These are phyloP conservation scores for Hypoxylon rubiginosum DNA, from an alignment of 2,329 filamentous ascomycete species.

Conservation along the genomic window DNA sequence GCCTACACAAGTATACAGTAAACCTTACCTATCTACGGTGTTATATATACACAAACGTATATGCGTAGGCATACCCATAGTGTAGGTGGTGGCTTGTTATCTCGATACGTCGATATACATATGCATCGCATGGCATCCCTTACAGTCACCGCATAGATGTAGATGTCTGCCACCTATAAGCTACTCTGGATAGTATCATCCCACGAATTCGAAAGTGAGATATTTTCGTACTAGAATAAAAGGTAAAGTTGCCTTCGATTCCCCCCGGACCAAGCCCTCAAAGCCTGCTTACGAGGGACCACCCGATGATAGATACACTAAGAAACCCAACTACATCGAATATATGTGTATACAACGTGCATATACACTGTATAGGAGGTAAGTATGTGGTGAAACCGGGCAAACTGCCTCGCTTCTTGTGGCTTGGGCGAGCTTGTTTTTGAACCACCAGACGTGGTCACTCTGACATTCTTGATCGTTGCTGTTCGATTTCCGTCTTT, in stretches of 20 bases:
- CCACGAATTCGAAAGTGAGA: background rate
- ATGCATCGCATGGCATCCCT: background rate
- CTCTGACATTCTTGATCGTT: slow-evolving; percentile 23
- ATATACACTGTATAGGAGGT: slow-evolving; percentile 20
- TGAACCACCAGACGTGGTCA: background rate
- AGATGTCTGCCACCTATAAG: background rate
- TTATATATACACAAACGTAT: no score
- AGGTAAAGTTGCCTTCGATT: background rate
- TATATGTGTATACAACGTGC: slow-evolving; percentile 7
- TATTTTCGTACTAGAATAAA: background rate
- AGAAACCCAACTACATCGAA: background rate
- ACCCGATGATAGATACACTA: background rate
- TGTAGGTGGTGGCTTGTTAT: no score
- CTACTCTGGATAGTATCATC: background rate
- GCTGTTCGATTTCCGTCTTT: slow-evolving; percentile 13
- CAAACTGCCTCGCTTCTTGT: slow-evolving; percentile 10
- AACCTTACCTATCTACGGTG: no score
- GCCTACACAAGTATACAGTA: no score
- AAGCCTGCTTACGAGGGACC: slow-evolving; percentile 1
- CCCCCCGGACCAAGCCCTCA: background rate
- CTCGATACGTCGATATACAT: background rate
- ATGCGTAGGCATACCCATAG: no score
- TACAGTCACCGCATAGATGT: background rate
- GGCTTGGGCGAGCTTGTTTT: slow-evolving; percentile 13
- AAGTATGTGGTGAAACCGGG: slow-evolving; percentile 9